Evolutionary conservation across 1,284 basidiomycete species (phyloP), one percentile per base, ranked within the genome.

Genomic region (Xanthoconium separans): DNA sequence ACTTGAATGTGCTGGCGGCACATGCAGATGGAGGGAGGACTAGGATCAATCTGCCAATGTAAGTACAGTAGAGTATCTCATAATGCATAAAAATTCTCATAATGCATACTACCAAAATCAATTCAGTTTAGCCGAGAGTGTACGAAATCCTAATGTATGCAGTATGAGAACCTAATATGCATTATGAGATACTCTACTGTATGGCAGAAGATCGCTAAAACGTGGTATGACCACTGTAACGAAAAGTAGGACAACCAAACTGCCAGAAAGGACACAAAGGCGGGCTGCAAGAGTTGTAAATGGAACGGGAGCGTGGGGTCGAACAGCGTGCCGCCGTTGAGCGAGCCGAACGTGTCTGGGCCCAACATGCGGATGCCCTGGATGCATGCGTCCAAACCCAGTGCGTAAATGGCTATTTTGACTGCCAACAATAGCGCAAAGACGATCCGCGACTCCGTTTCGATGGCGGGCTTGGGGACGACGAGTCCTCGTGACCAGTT

Each of bases 291-390:
- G 58, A 81, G 77, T 40, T 78, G 76, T 1, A 64, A 56, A 10
- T 71, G 20, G 1, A 69, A 72, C 11, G 79, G 69, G 2, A 82
- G 66, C 11, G 69, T 64, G 12, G 63, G 46, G 61, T 82, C 76
- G 63, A 80, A 84, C 40, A 87, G 79, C 24, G 77, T 74, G 6
- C 75, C 77, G 11, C 69, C 65, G 9, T 46, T 20, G 22, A 44
- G 11, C 0, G 66, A 62, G 18, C 55, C 57, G 34, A 68, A 54
- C 10, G 54, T 53, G 27, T 61, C 55, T 0, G 65, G 65, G 24
- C 58, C 59, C 10, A 58, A 27, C 4, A 51, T 33, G 20, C 57
- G 58, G 15, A 61, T 47, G 5, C 12, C 33, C 31, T 58, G 59
- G n/a, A 64, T 11, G 44, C 53, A 55, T 12, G 51, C 52, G 24